Conservation (phyloP, 2,329 filamentous ascomycete species). For the Diaporthe sp. region DNA sequence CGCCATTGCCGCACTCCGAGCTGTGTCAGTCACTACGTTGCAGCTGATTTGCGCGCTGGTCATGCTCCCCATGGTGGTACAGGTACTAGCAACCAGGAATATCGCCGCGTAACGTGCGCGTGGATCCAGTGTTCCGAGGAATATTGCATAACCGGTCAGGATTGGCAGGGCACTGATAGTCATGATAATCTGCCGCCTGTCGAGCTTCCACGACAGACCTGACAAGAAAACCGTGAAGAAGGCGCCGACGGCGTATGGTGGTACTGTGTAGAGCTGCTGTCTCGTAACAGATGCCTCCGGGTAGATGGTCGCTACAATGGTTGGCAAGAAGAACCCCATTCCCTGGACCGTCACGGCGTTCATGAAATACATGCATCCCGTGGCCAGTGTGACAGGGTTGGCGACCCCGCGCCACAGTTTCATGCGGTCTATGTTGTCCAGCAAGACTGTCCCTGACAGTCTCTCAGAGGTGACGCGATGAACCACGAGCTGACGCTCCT, state of each 20-base stretch:
- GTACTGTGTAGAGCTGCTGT: conserved; percentile 78
- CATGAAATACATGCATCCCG: conserved; percentile 71
- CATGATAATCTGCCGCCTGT: conserved; percentile 71
- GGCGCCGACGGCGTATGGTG: conserved; percentile 75
- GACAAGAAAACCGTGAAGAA: conserved; percentile 73
- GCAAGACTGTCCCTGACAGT: conserved; percentile 67
- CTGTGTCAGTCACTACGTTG: conserved; percentile 78
- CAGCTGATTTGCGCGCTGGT: conserved; percentile 75
- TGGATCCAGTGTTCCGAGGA: conserved; percentile 65
- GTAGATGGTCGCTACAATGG: conserved; percentile 78
- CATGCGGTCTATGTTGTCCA: conserved; percentile 60
- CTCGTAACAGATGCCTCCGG: conserved; percentile 66
- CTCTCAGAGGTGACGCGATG: conserved; percentile 74
- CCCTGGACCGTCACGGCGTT: conserved; percentile 81
- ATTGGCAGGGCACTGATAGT: conserved; percentile 69
- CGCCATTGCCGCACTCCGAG: conserved; percentile 58
- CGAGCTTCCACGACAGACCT: conserved; percentile 69
- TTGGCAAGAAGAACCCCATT: conserved; percentile 78
- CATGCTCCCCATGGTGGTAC: conserved; percentile 72
- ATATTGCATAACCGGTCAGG: conserved; percentile 78
- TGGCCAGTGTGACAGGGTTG: conserved; percentile 66
- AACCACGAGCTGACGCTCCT: conserved; percentile 73
- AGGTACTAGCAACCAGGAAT: conserved; percentile 74
- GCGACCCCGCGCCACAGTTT: conserved; percentile 74
- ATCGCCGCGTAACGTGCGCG: conserved; percentile 74